Evolutionary conservation across 2,329 filamentous ascomycete genomes (phyloP), one percentile per base, ranked within the genome.

Genomic region (Hymenoscyphus fraxineus): DNA sequence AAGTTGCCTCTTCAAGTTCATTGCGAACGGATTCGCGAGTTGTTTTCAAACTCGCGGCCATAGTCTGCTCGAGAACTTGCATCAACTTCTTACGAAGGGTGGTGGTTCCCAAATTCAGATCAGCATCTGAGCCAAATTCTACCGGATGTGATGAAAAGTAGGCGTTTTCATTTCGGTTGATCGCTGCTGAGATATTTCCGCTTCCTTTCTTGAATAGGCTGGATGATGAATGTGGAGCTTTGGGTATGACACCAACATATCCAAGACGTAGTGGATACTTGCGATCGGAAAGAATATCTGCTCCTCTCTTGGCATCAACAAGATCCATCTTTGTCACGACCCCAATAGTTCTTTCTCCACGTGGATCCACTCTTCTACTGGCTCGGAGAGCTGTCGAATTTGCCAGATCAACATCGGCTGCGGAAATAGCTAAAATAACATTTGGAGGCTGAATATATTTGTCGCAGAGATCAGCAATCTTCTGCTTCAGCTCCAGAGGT

Each of bases 291-390:
- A 99, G 81, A 39, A 99, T 92, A 41, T 86, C 83, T 15, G 86
- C 84, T 38, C 93, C 95, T 64, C 94, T 87, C 7, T 82, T 80
- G 2, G 95, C 84, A 70, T 98, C 94, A 7, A 99, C 93, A 27
- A 99, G 83, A 73, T 99, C 95, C 94, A 99, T 97, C 80, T 99
- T 99, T 2, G 95, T 99, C 54, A 99, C 89, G n/a, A 99, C 95
- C 56, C 95, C 95, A 74, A 99, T 99, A 0, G 95, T 99, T 67
- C 95, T 85, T 78, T 99, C 95, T 62, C 95, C 95, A 66, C 95
- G 85, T 1, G 95, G 95, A 73, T 99, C 95, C 35, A 98, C 93
- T 70, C 94, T 86, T 67, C 95, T 86, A 70, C 93, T 97, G 19
- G 95, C 93, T 71, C 93, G 85, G 31, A 99, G 79, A 6, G 95